Evolutionary conservation across 2,329 filamentous ascomycete species (phyloP).

Genomic region (Penicillium sp.): DNA sequence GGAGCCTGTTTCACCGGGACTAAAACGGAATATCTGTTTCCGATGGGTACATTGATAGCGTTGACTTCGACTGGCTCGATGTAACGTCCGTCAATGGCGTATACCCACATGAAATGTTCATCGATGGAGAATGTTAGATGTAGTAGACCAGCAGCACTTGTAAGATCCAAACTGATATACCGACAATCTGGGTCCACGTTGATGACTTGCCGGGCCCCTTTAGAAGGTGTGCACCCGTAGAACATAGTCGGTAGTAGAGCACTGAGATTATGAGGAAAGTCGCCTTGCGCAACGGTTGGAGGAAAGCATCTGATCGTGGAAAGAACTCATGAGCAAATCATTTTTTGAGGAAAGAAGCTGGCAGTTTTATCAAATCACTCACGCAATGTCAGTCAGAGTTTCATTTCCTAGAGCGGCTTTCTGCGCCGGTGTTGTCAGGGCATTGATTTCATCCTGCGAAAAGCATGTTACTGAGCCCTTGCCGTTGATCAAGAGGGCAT

Average conservation of each 20-base stretch:
- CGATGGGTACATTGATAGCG: constrained; percentile 40
- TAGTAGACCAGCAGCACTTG: constrained; percentile 39
- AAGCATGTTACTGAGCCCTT: constrained; percentile 45
- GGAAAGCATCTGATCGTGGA: constrained; percentile 29
- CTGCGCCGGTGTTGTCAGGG: constrained; percentile 36
- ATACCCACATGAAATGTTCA: constrained; percentile 51
- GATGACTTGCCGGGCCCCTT: constrained; percentile 34
- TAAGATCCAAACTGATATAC: constrained; percentile 46
- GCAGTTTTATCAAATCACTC: neutral
- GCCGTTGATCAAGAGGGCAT: constrained; percentile 65
- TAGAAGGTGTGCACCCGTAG: constrained; percentile 30
- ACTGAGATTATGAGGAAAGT: constrained; percentile 26
- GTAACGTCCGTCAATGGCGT: constrained; percentile 51
- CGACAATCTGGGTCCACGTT: constrained; percentile 37
- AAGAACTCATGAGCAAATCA: neutral
- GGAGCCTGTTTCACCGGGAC: constrained; percentile 49
- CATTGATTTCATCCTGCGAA: constrained; percentile 31
- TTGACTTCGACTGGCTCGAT: constrained; percentile 47
- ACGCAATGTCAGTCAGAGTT: constrained; percentile 36
- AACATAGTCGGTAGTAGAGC: constrained; percentile 29
- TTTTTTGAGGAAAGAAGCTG: neutral
- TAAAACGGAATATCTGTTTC: constrained; percentile 48
- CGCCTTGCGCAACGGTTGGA: constrained; percentile 22
- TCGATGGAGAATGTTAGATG: constrained; percentile 48
- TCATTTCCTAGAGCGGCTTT: constrained; percentile 23